phyloP scores from a whole-genome alignment of 1,284 basidiomycete species.

The Fistulinella staudtii region DNA sequence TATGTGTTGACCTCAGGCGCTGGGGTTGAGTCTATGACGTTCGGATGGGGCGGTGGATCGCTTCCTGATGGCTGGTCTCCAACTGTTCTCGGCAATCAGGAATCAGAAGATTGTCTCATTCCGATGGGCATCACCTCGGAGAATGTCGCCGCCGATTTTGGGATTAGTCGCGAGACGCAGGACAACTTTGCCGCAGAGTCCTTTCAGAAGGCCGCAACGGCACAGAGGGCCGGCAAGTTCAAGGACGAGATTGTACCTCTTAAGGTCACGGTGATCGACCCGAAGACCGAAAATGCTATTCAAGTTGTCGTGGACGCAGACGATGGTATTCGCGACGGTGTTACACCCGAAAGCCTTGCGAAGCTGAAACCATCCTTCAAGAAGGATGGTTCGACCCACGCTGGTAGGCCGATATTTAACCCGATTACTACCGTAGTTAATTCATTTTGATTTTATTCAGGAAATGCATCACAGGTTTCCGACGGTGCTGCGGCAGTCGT shows the following conservation, averaged over 20 bases:
- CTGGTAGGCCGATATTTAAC: constrained; percentile 46
- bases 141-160: constrained; percentile 84
- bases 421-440: not conserved
- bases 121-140: constrained; percentile 98
- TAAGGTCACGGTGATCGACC: constrained; percentile 72
- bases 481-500: constrained; percentile 96
- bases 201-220: constrained; percentile 82
- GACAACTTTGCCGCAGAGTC: constrained; percentile 87
- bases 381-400: constrained; percentile 89
- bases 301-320: constrained; percentile 82
- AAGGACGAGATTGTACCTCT: constrained; percentile 89
- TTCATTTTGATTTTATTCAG: constrained; percentile 28
- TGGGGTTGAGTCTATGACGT: constrained; percentile 96
- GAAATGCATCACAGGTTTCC: constrained; percentile 93
- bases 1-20: constrained; percentile 52
- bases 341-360: constrained; percentile 79
- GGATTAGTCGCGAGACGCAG: constrained; percentile 71
- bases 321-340: constrained; percentile 91
- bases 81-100: constrained; percentile 70
- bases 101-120: constrained; percentile 88
- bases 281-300: constrained; percentile 80
- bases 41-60: constrained; percentile 72
- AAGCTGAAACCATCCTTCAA: constrained; percentile 95
- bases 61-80: constrained; percentile 79
- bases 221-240: constrained; percentile 91